phyloP scores from a whole-genome alignment of 1,284 basidiomycete genomes.

The Xanthoconium separans region DNA sequence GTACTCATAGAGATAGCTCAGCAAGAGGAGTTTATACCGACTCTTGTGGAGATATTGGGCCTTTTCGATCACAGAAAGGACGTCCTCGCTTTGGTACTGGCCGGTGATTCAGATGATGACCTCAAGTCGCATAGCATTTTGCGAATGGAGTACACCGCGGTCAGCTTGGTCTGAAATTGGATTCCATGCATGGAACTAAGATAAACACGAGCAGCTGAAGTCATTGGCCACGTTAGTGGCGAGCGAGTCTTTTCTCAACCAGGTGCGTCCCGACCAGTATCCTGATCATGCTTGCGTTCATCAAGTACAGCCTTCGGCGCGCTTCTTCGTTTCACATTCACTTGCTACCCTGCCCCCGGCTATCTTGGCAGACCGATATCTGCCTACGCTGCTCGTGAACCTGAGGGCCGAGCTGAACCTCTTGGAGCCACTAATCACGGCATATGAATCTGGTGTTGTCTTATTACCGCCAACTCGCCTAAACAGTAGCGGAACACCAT shows the following conservation, averaged over 20 bases:
- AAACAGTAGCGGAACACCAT: slow-evolving; percentile 32
- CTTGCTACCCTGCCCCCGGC: slow-evolving; percentile 41
- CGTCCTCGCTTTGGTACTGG: slow-evolving; percentile 36
- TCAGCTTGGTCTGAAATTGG: slow-evolving; percentile 10
- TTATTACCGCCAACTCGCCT: slow-evolving; percentile 23
- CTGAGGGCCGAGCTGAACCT: slow-evolving; percentile 39
- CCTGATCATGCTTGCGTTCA: slow-evolving; percentile 10
- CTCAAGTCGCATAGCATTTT: slow-evolving; percentile 47
- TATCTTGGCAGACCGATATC: slow-evolving; percentile 28
- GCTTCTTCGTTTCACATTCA: slow-evolving; percentile 50
- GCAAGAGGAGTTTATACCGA: slow-evolving; percentile 39
- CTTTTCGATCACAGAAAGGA: slow-evolving; percentile 40
- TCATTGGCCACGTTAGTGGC: slow-evolving; percentile 47
- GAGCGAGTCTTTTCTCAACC: slow-evolving; percentile 41
- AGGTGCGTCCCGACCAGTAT: slow-evolving; percentile 34
- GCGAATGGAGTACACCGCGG: slow-evolving; percentile 27
- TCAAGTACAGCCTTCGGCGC: slow-evolving; percentile 48
- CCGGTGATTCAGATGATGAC: slow-evolving; percentile 36
- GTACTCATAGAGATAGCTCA: slow-evolving; percentile 53
- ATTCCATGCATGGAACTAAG: slow-evolving; percentile 3
- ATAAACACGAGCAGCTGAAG: slow-evolving; percentile 37
- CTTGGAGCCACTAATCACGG: slow-evolving; percentile 38
- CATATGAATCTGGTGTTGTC: slow-evolving; percentile 43
- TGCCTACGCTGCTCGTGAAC: slow-evolving; percentile 40
- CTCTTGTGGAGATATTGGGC: slow-evolving; percentile 46